Percentiles rank a stretch among this genome's conserved stretches.
phyloP scores from a whole-genome alignment of 371 early-diverging fungal species.

The Quaeritorhiza haematococci region DNA sequence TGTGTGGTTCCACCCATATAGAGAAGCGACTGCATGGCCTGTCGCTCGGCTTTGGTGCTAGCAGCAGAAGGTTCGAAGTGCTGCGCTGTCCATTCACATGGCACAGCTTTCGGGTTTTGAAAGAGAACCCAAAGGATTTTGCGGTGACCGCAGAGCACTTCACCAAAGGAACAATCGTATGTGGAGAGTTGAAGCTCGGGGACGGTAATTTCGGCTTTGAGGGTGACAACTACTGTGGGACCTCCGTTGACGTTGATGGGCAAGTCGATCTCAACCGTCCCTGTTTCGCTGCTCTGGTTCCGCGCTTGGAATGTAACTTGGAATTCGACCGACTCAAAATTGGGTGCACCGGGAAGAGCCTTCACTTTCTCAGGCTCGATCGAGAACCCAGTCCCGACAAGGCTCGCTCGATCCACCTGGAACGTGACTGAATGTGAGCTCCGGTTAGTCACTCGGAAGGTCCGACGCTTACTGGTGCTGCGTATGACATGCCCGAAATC shows the following conservation, averaged over 20 bases:
- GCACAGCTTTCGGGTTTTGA: constrained; percentile 35
- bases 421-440: constrained; percentile 29
- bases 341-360: constrained; percentile 30
- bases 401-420: constrained; percentile 23
- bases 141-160: constrained; percentile 42
- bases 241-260: constrained; percentile 41
- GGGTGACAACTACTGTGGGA: constrained; percentile 27
- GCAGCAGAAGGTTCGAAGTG: too few species aligned
- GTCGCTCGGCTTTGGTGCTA: too few species aligned
- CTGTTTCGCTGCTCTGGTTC: constrained; percentile 17
- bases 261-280: constrained; percentile 20
- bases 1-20: too few species aligned
- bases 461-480: constrained; percentile 30
- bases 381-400: constrained; percentile 36
- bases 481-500: constrained; percentile 47
- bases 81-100: constrained; percentile 43
- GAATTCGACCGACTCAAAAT: constrained; percentile 35
- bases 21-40: too few species aligned
- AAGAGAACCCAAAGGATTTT: constrained; percentile 34
- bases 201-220: constrained; percentile 40
- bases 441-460: constrained; percentile 30
- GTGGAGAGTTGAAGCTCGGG: constrained; percentile 38
- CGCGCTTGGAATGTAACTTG: constrained; percentile 33
- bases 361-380: constrained; percentile 47
- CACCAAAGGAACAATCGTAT: constrained; percentile 44